Conservation (phyloP, 768 basidiomycete genomes). For the Mycena alexandri region DNA sequence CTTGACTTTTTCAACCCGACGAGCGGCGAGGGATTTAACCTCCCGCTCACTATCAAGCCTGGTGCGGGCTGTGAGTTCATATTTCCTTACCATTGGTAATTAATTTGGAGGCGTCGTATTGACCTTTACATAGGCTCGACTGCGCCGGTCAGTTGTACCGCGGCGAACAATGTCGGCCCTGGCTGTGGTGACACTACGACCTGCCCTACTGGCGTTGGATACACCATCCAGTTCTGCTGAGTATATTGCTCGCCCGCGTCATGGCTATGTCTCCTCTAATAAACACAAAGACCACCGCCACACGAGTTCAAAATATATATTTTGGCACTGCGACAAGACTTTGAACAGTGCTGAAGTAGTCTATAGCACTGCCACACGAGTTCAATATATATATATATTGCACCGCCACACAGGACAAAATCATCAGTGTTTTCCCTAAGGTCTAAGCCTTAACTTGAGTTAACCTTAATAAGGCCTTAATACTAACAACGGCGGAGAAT, state of each 20-base stretch:
- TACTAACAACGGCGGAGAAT: too few relatives aligned
- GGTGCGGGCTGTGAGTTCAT: constrained; percentile 19
- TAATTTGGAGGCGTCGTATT: constrained; percentile 6
- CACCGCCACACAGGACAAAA: too few relatives aligned
- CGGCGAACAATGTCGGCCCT: constrained; percentile 24
- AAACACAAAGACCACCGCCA: constrained; percentile 9
- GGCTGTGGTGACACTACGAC: constrained; percentile 19
- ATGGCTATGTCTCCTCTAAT: constrained; percentile 11
- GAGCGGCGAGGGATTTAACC: constrained; percentile 26
- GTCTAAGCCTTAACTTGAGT: too few relatives aligned
- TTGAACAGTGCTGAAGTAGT: too few relatives aligned
- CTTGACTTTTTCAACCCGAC: constrained; percentile 27
- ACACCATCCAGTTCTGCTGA: constrained; percentile 28
- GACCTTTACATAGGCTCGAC: constrained; percentile 21
- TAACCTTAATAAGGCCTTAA: too few relatives aligned
- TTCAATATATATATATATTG: too few relatives aligned
- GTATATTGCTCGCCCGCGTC: constrained; percentile 6
- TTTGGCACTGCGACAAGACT: too few relatives aligned
- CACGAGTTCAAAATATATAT: too few relatives aligned
- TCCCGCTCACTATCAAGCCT: constrained; percentile 23
- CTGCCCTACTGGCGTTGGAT: constrained; percentile 28
- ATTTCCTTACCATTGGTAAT: not conserved
- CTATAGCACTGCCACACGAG: too few relatives aligned
- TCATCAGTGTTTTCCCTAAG: too few relatives aligned
- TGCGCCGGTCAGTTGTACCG: constrained; percentile 25